Conservation (phyloP, 23 red algal genomes). For the Cyanidium caldarium region DNA sequence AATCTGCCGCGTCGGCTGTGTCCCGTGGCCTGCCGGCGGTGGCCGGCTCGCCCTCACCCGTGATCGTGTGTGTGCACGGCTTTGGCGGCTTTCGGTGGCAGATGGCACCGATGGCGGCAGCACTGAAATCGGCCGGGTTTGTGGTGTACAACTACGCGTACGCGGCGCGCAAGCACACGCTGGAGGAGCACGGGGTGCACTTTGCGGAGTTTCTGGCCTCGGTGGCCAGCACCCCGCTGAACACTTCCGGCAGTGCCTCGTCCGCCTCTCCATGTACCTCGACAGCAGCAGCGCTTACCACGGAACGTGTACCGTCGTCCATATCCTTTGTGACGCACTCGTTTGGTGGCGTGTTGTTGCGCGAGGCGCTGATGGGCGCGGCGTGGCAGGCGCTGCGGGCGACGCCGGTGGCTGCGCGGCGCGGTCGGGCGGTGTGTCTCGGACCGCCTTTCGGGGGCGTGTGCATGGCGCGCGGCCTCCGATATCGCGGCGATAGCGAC, state of each 20-base stretch:
- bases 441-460: not conserved
- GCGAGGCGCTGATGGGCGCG: constrained; percentile 54
- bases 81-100: constrained; percentile 7
- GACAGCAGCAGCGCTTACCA: too few species aligned
- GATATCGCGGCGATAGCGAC: not conserved
- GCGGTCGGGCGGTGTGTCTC: not conserved
- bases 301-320: too few species aligned
- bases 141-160: not conserved
- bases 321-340: not conserved
- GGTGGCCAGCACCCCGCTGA: not conserved
- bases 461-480: not conserved
- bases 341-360: constrained; percentile 66
- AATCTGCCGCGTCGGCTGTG: too few species aligned
- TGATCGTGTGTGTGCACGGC: not conserved
- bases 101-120: not conserved
- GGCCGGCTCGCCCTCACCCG: not conserved
- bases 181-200: constrained; percentile 1
- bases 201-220: not conserved
- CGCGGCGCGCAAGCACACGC: not conserved
- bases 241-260: too few species aligned
- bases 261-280: too few species aligned
- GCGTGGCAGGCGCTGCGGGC: not conserved
- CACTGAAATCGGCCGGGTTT: not conserved
- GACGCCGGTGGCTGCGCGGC: not conserved
- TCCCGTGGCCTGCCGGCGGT: not conserved